Conservation (phyloP, 2,329 filamentous ascomycete species). For the Nemania sp. region DNA sequence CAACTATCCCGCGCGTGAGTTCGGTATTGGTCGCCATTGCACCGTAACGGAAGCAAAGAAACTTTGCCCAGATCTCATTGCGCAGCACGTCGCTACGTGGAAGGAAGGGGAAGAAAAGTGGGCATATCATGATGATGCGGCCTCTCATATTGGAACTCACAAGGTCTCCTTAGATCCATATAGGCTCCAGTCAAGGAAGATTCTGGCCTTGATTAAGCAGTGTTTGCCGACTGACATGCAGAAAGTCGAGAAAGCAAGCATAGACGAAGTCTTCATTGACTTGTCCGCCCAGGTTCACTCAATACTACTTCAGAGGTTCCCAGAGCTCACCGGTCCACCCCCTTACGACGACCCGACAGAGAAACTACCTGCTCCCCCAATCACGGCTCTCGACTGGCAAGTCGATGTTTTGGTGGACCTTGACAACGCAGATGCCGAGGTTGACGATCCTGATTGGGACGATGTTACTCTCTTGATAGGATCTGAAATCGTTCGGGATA, state of each 20-base stretch:
- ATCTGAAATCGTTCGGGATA: slow-evolving; percentile 85
- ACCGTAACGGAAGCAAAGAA: slow-evolving; percentile 85
- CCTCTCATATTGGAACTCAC: slow-evolving; percentile 82
- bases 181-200: slow-evolving; percentile 83
- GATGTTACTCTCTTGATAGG: slow-evolving; percentile 89
- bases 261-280: slow-evolving; percentile 97
- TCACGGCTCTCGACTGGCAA: slow-evolving; percentile 82
- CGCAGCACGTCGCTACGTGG: slow-evolving; percentile 96
- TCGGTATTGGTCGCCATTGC: slow-evolving; percentile 83
- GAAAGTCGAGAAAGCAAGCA: slow-evolving; percentile 89
- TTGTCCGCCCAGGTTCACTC: slow-evolving; percentile 85
- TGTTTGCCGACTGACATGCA: slow-evolving; percentile 73
- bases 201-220: slow-evolving; percentile 82
- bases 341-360: slow-evolving; percentile 80
- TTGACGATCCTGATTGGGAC: slow-evolving; percentile 93
- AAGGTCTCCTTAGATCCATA: slow-evolving; percentile 97
- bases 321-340: slow-evolving; percentile 75
- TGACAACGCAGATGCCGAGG: slow-evolving; percentile 77
- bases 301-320: slow-evolving; percentile 79
- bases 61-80: slow-evolving; percentile 83
- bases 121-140: slow-evolving; percentile 88
- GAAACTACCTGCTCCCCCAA: slow-evolving; percentile 75
- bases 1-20: slow-evolving; percentile 90
- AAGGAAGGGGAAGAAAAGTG: slow-evolving; percentile 91
- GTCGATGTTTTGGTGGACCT: slow-evolving; percentile 85